Evolutionary conservation across 371 early-diverging fungal genomes (phyloP).

Genomic region (Smittium culicis): DNA sequence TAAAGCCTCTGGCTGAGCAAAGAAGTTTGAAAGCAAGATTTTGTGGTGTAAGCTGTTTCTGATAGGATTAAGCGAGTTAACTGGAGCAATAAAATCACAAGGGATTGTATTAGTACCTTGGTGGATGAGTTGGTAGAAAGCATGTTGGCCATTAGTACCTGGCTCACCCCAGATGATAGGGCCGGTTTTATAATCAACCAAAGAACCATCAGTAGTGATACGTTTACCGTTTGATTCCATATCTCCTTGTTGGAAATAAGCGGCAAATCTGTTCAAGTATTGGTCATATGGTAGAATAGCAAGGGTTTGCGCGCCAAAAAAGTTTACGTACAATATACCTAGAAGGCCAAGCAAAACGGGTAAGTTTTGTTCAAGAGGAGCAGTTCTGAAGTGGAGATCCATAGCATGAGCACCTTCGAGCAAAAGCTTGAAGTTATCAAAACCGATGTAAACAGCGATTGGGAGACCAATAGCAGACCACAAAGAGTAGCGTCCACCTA

Average conservation of each 20-base stretch:
- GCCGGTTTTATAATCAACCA: slow-evolving; percentile 74
- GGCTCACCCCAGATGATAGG: slow-evolving; percentile 99
- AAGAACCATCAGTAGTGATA: slow-evolving; percentile 61
- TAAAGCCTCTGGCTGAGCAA: slow-evolving; percentile 97
- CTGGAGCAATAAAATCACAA: slow-evolving; percentile 90
- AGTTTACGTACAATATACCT: slow-evolving; percentile 99
- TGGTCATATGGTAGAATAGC: slow-evolving; percentile 97
- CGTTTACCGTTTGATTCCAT: slow-evolving; percentile 99
- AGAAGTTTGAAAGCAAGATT: slow-evolving; percentile 94
- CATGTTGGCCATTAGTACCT: slow-evolving; percentile 99
- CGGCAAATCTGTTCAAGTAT: slow-evolving; percentile 91
- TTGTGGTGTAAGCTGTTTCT: slow-evolving; percentile 67
- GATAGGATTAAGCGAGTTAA: slow-evolving; percentile 78
- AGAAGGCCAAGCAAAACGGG: slow-evolving; percentile 84
- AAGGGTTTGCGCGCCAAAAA: slow-evolving; percentile 84
- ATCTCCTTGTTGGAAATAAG: slow-evolving; percentile 98
- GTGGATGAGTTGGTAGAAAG: slow-evolving; percentile 98
- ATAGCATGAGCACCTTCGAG: slow-evolving; percentile 89
- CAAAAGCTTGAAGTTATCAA: slow-evolving; percentile 84
- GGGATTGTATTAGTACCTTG: slow-evolving; percentile 96
- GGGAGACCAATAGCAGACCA: slow-evolving; percentile 99
- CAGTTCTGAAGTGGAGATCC: slow-evolving; percentile 87
- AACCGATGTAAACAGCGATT: slow-evolving; percentile 90
- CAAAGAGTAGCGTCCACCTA: slow-evolving; percentile 98
- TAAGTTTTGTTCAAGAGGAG: slow-evolving; percentile 78